Base-by-base conservation (phyloP, 768 basidiomycete species). In the Naganishia antarctica region DNA sequence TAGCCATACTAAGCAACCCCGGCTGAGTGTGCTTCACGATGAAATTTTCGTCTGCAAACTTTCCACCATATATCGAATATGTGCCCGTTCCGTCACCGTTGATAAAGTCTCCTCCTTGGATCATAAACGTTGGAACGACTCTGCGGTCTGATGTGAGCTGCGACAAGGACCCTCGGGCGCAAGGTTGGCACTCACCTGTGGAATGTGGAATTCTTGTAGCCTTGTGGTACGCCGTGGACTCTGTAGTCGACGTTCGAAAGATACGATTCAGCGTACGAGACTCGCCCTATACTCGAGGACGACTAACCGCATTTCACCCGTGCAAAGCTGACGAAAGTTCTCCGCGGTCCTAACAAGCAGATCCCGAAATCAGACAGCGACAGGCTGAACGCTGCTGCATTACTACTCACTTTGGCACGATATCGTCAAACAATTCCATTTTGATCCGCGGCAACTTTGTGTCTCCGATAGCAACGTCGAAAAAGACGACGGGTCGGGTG, bases 391-490 rank as follows among this genome's bases (percentile, higher is more conserved):
- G 3, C 1, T 1, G 28, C 25, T 13, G 1, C 23, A 16, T 1
- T 43, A 37, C 26, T n/a, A 65, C 87, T 64, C 51, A 94, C 92
- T 91, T 96, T 59, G 96, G 94, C 1, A 89, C 91, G 61, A 94
- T 86, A 73, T 99, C 96, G 65, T 87, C 89, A 79, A 94, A 97
- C 18, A 99, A 81, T 78, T 99, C 94, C 86, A 99, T 94, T 80
- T 97, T 98, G 70, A 99, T 82, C 32, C 96, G 81, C 16, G 93
- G 94, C 3, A 91, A 91, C 32, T 90, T 90, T 0, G 92, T 97
- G 80, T 98, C 94, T 46, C 96, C 96, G 51, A 99, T 97, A 51
- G 89, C 85, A 66, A 98, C 81, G 74, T 99, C 96, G 86, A 99
- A 93, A 77, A 99, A 99, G 62, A 96, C 92, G 49, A 99, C 81